Percentiles rank a stretch among this genome's conserved stretches.
Evolutionary conservation across 352 stramenopile species (phyloP).

Genomic region (Aphanomyces cochlioides): DNA sequence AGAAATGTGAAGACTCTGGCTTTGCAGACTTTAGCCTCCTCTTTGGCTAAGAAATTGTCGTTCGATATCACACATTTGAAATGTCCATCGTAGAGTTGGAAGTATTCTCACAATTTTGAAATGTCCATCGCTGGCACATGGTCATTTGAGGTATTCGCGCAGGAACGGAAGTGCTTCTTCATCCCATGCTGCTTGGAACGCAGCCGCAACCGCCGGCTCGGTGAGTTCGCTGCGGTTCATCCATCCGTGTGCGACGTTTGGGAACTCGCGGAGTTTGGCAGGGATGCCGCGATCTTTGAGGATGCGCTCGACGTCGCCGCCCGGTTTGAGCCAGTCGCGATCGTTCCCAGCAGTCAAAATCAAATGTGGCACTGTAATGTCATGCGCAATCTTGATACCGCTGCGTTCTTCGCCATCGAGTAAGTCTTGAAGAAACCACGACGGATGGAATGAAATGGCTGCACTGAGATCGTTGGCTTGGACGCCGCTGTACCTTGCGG

Average conservation of each 20-base stretch:
- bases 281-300: conserved; percentile 27
- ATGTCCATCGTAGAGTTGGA: too few relatives aligned
- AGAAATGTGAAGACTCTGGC: conserved; percentile 29
- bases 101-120: too few relatives aligned
- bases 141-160: too few relatives aligned
- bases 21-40: conserved; percentile 27
- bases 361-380: conserved; percentile 70
- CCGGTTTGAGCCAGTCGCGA: conserved; percentile 57
- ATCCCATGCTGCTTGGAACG: too few relatives aligned
- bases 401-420: conserved; percentile 19
- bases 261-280: conserved; percentile 3
- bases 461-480: background rate
- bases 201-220: background rate
- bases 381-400: conserved; percentile 50
- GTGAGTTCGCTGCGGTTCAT: conserved; percentile 14
- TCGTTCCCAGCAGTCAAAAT: conserved; percentile 67
- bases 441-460: conserved; percentile 71
- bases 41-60: conserved; percentile 21
- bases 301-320: conserved; percentile 72
- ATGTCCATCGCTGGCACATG: too few relatives aligned
- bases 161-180: too few relatives aligned
- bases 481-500: conserved; percentile 38
- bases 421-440: conserved; percentile 73
- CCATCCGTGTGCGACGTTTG: conserved; percentile 13
- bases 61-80: too few relatives aligned